These are phyloP conservation scores for Xylaria curta DNA, from an alignment of 495 filamentous ascomycete species.

Conservation along the genomic window DNA sequence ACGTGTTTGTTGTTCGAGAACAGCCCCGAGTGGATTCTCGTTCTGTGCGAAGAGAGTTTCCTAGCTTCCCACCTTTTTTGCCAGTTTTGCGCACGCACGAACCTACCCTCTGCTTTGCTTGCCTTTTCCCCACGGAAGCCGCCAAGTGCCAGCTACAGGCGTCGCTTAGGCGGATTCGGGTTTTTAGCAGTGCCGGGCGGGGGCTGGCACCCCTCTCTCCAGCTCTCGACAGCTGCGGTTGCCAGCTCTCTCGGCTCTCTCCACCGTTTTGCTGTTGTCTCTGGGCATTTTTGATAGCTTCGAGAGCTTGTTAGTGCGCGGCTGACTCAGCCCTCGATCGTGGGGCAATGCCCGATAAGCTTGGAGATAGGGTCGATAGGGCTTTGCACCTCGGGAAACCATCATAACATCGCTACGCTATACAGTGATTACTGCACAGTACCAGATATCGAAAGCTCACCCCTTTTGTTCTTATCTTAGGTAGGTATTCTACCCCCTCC, in stretches of 20 bases:
- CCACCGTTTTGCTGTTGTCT: constrained; percentile 19
- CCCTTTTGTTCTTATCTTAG: background rate
- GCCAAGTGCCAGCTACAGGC: background rate
- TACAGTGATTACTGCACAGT: constrained; percentile 1
- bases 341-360: background rate
- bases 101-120: background rate
- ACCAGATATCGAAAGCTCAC: background rate
- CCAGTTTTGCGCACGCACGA: constrained; percentile 22
- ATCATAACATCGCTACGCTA: background rate
- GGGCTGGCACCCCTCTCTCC: background rate
- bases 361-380: constrained; percentile 13
- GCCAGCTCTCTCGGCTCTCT: background rate
- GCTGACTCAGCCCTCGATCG: constrained; percentile 16
- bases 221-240: background rate
- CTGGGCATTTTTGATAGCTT: constrained; percentile 14
- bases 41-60: constrained; percentile 3
- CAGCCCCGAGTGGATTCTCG: background rate
- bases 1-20: constrained; percentile 18
- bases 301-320: constrained; percentile 26
- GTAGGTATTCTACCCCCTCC: background rate
- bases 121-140: too few species aligned
- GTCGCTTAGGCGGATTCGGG: constrained; percentile 6
- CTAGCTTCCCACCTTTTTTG: constrained; percentile 19
- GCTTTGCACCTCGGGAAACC: constrained; percentile 14
- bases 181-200: background rate